Conservation (phyloP, 2,329 filamentous ascomycete species). For the Penicillium sp. region DNA sequence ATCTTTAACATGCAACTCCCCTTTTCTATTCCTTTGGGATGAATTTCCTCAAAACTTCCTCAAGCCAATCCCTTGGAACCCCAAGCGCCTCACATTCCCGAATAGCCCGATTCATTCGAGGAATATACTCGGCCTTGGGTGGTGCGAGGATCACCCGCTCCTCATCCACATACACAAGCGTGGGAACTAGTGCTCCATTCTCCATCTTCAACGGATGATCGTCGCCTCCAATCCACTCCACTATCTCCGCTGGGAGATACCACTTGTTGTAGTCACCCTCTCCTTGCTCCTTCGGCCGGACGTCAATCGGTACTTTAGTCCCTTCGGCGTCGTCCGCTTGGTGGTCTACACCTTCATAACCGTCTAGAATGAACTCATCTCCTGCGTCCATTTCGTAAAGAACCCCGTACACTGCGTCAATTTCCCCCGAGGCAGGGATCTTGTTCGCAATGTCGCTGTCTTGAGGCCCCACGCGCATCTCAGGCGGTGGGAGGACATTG, state of each 20-base stretch:
- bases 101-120: slow-evolving; percentile 45
- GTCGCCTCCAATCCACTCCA: slow-evolving; percentile 31
- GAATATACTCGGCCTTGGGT: slow-evolving; percentile 41
- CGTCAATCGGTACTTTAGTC: slow-evolving; percentile 7
- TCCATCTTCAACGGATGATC: slow-evolving; percentile 6
- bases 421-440: slow-evolving; percentile 21
- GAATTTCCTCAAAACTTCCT: slow-evolving; percentile 39
- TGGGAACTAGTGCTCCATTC: slow-evolving; percentile 19
- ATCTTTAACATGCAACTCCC: not conserved
- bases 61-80: slow-evolving; percentile 34
- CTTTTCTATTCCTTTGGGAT: slow-evolving; percentile 27
- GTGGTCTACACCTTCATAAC: slow-evolving; percentile 39
- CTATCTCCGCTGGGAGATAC: slow-evolving; percentile 32
- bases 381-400: slow-evolving; percentile 40
- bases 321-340: slow-evolving; percentile 9
- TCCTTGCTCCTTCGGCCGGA: slow-evolving; percentile 34
- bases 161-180: slow-evolving; percentile 45
- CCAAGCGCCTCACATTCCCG: slow-evolving; percentile 37
- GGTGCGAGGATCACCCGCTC: slow-evolving; percentile 29
- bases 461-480: slow-evolving; percentile 23
- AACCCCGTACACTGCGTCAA: slow-evolving; percentile 38
- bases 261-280: slow-evolving; percentile 39
- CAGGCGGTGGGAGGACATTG: slow-evolving; percentile 36
- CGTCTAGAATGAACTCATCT: slow-evolving; percentile 39
- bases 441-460: slow-evolving; percentile 10